Percentiles rank a stretch among this genome's conserved stretches.
Evolutionary conservation across 352 stramenopile species (phyloP).

Genomic region (Pythium periplocum): DNA sequence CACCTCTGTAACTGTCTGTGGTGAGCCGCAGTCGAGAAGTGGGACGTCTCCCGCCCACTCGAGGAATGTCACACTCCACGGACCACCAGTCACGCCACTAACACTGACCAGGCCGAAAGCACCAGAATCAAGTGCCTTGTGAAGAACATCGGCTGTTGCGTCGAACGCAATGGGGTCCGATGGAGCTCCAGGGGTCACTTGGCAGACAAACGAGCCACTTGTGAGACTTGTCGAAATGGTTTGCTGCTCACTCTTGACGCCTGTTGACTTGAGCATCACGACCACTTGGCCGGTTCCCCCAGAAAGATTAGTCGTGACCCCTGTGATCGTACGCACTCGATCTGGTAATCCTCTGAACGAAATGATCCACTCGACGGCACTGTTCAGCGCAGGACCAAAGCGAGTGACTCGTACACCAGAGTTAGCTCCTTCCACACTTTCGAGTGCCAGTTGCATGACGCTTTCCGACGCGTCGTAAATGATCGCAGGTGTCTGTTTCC

Average conservation of each 20-base stretch:
- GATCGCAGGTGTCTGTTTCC: slow-evolving; percentile 14
- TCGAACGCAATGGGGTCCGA: slow-evolving; percentile 26
- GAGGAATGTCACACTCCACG: slow-evolving; percentile 38
- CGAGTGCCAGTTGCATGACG: slow-evolving; percentile 19
- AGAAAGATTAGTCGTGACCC: slow-evolving; percentile 15
- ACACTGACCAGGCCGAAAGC: slow-evolving; percentile 26
- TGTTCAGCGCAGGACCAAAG: slow-evolving; percentile 35
- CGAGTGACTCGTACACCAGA: slow-evolving; percentile 19
- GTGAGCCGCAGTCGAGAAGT: slow-evolving; percentile 26
- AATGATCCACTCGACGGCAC: slow-evolving; percentile 35
- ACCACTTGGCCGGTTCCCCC: slow-evolving; percentile 20
- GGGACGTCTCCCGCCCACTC: slow-evolving; percentile 36
- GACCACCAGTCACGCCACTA: slow-evolving; percentile 14
- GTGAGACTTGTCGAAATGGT: slow-evolving; percentile 27
- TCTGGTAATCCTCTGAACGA: slow-evolving; percentile 28
- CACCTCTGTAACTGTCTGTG: slow-evolving; percentile 36
- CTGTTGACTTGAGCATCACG: slow-evolving; percentile 13
- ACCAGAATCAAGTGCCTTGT: slow-evolving; percentile 17
- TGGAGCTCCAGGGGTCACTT: neutral
- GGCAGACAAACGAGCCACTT: slow-evolving; percentile 36
- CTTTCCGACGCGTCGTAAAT: slow-evolving; percentile 30
- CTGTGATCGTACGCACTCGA: slow-evolving; percentile 21
- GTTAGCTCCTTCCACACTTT: slow-evolving; percentile 6
- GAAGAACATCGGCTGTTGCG: slow-evolving; percentile 16
- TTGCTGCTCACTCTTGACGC: slow-evolving; percentile 39